Percentiles rank a stretch among this genome's conserved stretches.
These are phyloP conservation scores for Picea mariana DNA, from an alignment of 83 land plant genomes.

Conservation along the genomic window DNA sequence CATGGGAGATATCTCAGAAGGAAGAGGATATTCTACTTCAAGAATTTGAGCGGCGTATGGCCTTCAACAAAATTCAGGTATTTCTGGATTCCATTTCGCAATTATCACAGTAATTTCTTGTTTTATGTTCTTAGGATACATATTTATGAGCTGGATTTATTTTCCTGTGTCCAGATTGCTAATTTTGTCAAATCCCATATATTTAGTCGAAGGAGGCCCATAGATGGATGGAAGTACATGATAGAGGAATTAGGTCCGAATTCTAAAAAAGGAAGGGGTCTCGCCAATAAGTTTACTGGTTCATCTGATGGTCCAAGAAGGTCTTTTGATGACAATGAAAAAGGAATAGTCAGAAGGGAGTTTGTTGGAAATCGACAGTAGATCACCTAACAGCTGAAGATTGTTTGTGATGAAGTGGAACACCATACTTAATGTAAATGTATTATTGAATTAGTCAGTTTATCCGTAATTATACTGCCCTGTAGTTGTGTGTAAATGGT, in stretches of 20 bases:
- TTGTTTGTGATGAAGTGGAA: no score
- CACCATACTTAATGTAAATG: no score
- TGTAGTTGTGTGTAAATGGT: no score
- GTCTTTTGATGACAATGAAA: neutral
- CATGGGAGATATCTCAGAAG: conserved; percentile 75
- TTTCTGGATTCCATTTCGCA: conserved; percentile 3
- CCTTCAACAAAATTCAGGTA: conserved; percentile 82
- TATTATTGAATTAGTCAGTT: no score
- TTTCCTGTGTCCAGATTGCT: conserved; percentile 53
- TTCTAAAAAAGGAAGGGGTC: conserved; percentile 64
- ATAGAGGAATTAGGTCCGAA: conserved; percentile 81
- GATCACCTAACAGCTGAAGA: no score
- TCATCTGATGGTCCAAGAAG: conserved; percentile 51
- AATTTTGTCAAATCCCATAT: conserved; percentile 81
- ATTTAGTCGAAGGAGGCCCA: conserved; percentile 79
- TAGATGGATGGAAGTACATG: conserved; percentile 93
- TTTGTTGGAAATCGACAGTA: no score
- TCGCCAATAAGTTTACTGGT: conserved; percentile 50
- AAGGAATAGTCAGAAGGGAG: no score
- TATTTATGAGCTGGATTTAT: conserved; percentile 5
- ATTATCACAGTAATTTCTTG: neutral
- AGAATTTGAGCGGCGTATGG: conserved; percentile 85
- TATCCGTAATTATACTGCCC: no score
- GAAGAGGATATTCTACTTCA: conserved; percentile 84
- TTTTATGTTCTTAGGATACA: neutral